Conservation (phyloP, 1,284 basidiomycete genomes). For the Rhodotorula sp. region DNA sequence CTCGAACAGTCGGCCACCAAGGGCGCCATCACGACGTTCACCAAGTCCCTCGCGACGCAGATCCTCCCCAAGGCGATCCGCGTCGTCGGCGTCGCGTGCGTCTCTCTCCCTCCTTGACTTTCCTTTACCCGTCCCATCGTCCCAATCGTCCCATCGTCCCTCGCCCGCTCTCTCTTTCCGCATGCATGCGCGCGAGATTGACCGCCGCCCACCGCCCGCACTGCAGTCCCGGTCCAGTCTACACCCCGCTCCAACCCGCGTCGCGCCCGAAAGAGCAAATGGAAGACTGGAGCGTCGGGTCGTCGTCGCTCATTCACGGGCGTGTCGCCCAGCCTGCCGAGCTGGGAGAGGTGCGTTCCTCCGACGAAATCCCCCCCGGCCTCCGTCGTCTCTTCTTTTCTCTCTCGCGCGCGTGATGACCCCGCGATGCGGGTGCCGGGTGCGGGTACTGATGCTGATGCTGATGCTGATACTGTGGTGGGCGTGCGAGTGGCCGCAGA, state of each 20-base stretch:
- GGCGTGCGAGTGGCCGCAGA: no score
- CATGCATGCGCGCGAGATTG: no score
- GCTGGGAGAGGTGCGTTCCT: conserved; percentile 52
- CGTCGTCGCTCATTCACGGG: conserved; percentile 52
- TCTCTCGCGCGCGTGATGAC: no score
- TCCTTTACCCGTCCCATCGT: no score
- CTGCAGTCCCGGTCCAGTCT: conserved; percentile 55
- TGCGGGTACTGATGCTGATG: no score
- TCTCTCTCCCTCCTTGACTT: not conserved
- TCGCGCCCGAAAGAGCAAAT: conserved; percentile 58
- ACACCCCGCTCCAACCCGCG: conserved; percentile 58
- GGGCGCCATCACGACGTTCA: conserved; percentile 49
- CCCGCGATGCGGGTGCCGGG: no score
- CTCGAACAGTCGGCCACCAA: conserved; percentile 56
- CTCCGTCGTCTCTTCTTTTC: no score
- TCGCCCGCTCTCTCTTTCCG: not conserved
- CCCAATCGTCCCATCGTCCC: no score
- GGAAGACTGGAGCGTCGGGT: conserved; percentile 46
- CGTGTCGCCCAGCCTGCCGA: conserved; percentile 60
- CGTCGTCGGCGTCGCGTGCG: conserved; percentile 54
- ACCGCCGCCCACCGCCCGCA: no score
- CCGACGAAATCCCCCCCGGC: no score
- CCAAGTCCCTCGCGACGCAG: conserved; percentile 57
- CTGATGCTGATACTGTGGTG: no score
- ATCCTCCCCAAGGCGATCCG: conserved; percentile 61